phyloP scores from a whole-genome alignment of 495 filamentous ascomycete species.

The Annulohypoxylon bovei region DNA sequence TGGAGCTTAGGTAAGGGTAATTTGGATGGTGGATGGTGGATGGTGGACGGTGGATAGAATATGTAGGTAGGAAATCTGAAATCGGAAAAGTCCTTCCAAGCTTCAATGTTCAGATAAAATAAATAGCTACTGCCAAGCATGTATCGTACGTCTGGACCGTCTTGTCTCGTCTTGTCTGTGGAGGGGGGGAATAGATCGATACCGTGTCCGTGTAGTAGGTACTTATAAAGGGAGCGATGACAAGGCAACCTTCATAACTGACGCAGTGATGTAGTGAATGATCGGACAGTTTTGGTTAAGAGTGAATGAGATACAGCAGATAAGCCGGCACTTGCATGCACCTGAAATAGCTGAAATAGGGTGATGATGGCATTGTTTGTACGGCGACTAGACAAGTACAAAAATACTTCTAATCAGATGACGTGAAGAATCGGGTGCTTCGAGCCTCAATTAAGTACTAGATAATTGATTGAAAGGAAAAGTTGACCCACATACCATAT shows the following conservation, averaged over 20 bases:
- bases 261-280: background rate
- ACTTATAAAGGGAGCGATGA: background rate
- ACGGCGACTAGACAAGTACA: conserved; percentile 14
- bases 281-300: background rate
- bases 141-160: background rate
- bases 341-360: conserved; percentile 36
- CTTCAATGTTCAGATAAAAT: background rate
- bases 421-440: conserved; percentile 36
- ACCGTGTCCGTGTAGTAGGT: background rate
- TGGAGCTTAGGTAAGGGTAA: background rate
- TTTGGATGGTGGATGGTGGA: background rate
- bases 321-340: conserved; percentile 40
- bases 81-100: background rate
- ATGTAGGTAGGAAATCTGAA: background rate
- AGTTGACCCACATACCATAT: conserved; percentile 22
- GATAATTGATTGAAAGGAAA: conserved; percentile 13
- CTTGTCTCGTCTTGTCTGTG: no score
- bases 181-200: background rate
- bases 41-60: no score
- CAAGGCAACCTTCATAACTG: background rate
- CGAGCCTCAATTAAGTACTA: conserved; percentile 22
- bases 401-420: conserved; percentile 39
- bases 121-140: conserved; percentile 7
- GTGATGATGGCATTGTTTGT: conserved; percentile 45
- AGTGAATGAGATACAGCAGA: conserved; percentile 4